Conservation (phyloP, 306 rosid genomes). For the Prunus mira region DNA sequence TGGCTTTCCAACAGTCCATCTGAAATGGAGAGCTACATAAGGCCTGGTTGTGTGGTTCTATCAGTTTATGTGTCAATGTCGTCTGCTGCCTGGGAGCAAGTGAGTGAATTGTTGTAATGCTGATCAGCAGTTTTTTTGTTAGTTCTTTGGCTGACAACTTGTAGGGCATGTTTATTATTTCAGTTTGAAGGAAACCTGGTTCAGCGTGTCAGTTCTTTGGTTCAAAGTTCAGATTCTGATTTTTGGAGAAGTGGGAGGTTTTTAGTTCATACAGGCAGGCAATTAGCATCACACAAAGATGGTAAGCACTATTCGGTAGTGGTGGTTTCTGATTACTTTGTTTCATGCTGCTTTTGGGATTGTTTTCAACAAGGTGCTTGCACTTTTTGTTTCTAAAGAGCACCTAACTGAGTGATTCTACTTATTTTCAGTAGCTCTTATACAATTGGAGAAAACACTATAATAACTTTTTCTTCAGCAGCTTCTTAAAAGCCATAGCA, state of each 20-base stretch:
- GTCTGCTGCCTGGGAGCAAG: constrained; percentile 72
- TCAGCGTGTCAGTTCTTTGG: constrained; percentile 49
- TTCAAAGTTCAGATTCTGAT: constrained; percentile 54
- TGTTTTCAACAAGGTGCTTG: constrained; percentile 1
- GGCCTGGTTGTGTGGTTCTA: constrained; percentile 90
- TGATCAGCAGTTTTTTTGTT: constrained; percentile 1
- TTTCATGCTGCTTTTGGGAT: background rate
- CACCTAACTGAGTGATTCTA: background rate
- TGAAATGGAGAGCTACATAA: constrained; percentile 91
- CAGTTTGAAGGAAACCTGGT: constrained; percentile 81
- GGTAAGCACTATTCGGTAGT: constrained; percentile 48
- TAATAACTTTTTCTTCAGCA: background rate
- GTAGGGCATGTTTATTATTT: constrained; percentile 20
- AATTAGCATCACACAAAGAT: constrained; percentile 73
- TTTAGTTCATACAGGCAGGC: constrained; percentile 67
- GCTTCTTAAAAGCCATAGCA: background rate
- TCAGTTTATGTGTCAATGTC: constrained; percentile 77
- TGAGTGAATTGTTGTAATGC: constrained; percentile 40
- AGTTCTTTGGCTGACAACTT: constrained; percentile 32
- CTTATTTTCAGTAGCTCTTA: background rate
- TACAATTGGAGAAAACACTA: background rate
- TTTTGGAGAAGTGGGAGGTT: constrained; percentile 94
- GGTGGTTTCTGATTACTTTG: constrained; percentile 9
- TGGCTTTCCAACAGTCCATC: constrained; percentile 93
- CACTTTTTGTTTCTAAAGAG: background rate